Evolutionary conservation across 2,329 filamentous ascomycete genomes (phyloP).

Genomic region (Fusarium multiceps): DNA sequence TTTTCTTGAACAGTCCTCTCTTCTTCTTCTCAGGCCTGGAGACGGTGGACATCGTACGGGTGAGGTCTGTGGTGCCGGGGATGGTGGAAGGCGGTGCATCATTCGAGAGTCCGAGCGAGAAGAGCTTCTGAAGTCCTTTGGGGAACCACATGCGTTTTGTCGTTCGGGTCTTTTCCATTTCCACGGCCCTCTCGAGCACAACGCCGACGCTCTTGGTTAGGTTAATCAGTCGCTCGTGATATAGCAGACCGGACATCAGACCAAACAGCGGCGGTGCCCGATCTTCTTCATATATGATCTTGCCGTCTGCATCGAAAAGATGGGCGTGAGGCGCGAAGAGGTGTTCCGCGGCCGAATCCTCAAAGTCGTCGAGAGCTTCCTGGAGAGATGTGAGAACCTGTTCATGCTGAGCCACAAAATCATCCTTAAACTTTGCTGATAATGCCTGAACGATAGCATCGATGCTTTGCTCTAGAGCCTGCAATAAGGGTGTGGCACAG

Average conservation of each 20-base stretch:
- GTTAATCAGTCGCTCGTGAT: slow-evolving; percentile 15
- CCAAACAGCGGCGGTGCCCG: slow-evolving; percentile 15
- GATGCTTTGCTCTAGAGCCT: not conserved
- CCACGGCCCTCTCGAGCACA: not conserved
- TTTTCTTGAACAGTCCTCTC: slow-evolving; percentile 3
- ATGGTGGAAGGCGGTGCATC: slow-evolving; percentile 21
- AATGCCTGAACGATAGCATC: not conserved
- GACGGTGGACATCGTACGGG: slow-evolving; percentile 4
- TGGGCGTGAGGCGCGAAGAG: slow-evolving; percentile 10
- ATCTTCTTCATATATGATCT: not conserved
- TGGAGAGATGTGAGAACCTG: not conserved
- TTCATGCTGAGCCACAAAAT: not conserved
- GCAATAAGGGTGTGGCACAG: not conserved
- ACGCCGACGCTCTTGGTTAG: slow-evolving; percentile 2
- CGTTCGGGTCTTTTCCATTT: slow-evolving; percentile 10
- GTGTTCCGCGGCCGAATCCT: slow-evolving; percentile 11
- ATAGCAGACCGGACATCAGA: slow-evolving; percentile 15
- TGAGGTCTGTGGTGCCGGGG: not conserved
- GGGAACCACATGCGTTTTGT: slow-evolving; percentile 10
- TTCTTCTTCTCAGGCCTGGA: slow-evolving; percentile 22
- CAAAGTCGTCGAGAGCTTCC: slow-evolving; percentile 13
- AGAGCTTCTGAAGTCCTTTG: slow-evolving; percentile 8
- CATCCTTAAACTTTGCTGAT: not conserved
- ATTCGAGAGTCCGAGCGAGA: slow-evolving; percentile 3
- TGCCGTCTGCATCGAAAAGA: slow-evolving; percentile 12